A percentile compares a stretch with the other conserved stretches of the same genome.
Evolutionary conservation across 2,329 filamentous ascomycete genomes (phyloP).

Genomic region (Pseudogymnoascus sp.): DNA sequence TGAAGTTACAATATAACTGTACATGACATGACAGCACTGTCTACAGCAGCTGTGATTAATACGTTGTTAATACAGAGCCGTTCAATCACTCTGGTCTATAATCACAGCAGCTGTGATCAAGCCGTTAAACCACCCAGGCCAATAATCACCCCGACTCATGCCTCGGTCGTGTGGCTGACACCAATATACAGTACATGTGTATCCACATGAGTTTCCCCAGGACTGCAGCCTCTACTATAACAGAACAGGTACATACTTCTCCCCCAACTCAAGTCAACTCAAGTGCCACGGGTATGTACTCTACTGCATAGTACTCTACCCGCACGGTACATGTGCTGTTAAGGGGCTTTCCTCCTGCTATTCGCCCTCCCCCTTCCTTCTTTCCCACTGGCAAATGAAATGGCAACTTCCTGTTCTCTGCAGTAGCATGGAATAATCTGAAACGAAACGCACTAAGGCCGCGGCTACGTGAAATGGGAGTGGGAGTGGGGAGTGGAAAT

Average conservation of each 20-base stretch:
- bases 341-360: background rate
- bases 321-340: background rate
- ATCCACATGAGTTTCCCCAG: background rate
- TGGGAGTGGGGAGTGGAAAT: background rate
- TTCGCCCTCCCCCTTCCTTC: too few relatives aligned
- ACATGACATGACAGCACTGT: background rate
- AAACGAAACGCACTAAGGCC: conserved; percentile 6
- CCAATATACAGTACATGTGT: background rate
- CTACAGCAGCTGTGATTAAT: background rate
- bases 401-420: background rate
- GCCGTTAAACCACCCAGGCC: background rate
- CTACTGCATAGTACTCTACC: background rate
- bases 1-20: background rate
- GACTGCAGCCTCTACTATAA: background rate
- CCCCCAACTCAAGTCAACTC: background rate
- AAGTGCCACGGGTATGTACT: background rate
- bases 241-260: background rate
- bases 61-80: too few relatives aligned
- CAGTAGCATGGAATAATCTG: conserved; percentile 6
- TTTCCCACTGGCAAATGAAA: background rate
- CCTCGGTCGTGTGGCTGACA: background rate
- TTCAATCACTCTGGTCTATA: too few relatives aligned
- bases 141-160: background rate
- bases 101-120: background rate
- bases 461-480: background rate